These are phyloP conservation scores for Colletotrichum brevisporum DNA, from an alignment of 2,329 filamentous ascomycete species.

Conservation along the genomic window DNA sequence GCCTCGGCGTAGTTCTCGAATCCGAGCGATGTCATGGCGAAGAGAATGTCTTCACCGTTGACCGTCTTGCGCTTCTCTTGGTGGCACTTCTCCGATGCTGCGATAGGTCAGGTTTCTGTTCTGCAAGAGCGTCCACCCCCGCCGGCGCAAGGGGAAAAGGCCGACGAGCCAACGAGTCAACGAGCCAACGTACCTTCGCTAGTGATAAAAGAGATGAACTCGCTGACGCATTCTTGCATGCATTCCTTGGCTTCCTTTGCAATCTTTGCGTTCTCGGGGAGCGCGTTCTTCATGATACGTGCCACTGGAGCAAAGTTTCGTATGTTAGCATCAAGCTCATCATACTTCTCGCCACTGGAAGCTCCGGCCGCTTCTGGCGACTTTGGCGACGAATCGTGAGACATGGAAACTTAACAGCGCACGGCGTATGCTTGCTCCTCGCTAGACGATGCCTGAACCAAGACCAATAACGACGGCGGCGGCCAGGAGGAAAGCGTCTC, in stretches of 20 bases:
- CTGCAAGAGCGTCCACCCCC: slow-evolving; percentile 34
- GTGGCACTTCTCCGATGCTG: slow-evolving; percentile 98
- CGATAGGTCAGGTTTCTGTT: slow-evolving; percentile 47
- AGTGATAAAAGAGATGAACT: slow-evolving; percentile 98
- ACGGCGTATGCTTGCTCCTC: not conserved
- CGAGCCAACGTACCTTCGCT: slow-evolving; percentile 84
- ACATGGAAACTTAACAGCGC: slow-evolving; percentile 62
- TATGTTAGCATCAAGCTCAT: slow-evolving; percentile 89
- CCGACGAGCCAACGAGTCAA: not conserved
- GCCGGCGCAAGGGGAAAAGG: not conserved
- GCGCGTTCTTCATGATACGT: slow-evolving; percentile 97
- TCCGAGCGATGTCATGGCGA: slow-evolving; percentile 98
- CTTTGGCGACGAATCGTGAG: slow-evolving; percentile 69
- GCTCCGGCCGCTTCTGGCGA: slow-evolving; percentile 64
- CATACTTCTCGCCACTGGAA: slow-evolving; percentile 63
- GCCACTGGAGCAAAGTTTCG: slow-evolving; percentile 96
- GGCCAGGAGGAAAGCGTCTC: slow-evolving; percentile 24
- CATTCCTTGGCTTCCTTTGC: slow-evolving; percentile 99
- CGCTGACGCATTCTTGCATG: slow-evolving; percentile 99
- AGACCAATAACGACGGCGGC: slow-evolving; percentile 30
- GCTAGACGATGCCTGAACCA: not conserved
- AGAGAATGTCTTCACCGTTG: slow-evolving; percentile 98
- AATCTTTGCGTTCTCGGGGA: slow-evolving; percentile 99
- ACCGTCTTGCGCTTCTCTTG: slow-evolving; percentile 99
- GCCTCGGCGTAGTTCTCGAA: slow-evolving; percentile 99